Evolutionary conservation across 345 rosid species (phyloP), one percentile per base, ranked within the genome.

Genomic region (Conringia planisiliqua): DNA sequence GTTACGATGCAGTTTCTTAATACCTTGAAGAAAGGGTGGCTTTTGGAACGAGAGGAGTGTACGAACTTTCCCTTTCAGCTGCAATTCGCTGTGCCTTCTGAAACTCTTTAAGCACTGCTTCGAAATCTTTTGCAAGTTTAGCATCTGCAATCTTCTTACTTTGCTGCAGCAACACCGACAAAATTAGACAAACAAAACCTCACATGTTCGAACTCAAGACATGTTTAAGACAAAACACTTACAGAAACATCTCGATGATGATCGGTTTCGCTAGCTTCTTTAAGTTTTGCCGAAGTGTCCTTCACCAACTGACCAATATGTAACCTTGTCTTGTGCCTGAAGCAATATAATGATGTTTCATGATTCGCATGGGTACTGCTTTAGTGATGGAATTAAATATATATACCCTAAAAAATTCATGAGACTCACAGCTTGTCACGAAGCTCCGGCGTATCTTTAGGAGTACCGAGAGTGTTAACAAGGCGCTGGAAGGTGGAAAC

Each of bases 61-160:
- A 94, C 2, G 96, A 85, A 6, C 85, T 94, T 87, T 94, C 97
- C 52, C 97, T 84, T 85, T 86, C 92, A 52, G 93, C 96, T 26
- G 98, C 89, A 74, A 90, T 85, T 80, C 89, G 85, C 51, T 94
- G 97, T 35, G 95, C 96, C 79, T 91, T 94, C 83, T 94, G 98
- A 78, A 86, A 94, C 85, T 88, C 95, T 71, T 82, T 90, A 78
- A 91, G 80, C 77, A 91, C 97, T 16, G 88, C 83, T 83, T 94
- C 89, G 72, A 94, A 91, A 75, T 94, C 98, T 82, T 85, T 94
- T 42, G 96, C 98, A 71, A 94, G 96, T 81, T 94, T 94, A 61
- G 96, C 76, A 65, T 77, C 80, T 13, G 72, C 71, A 17, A 77
- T 63, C 80, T 77, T 77, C 76, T 77, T 77, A 42, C 72, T 71